Conservation (phyloP, 2,329 filamentous ascomycete species). For the Cladorrhinum sp. region DNA sequence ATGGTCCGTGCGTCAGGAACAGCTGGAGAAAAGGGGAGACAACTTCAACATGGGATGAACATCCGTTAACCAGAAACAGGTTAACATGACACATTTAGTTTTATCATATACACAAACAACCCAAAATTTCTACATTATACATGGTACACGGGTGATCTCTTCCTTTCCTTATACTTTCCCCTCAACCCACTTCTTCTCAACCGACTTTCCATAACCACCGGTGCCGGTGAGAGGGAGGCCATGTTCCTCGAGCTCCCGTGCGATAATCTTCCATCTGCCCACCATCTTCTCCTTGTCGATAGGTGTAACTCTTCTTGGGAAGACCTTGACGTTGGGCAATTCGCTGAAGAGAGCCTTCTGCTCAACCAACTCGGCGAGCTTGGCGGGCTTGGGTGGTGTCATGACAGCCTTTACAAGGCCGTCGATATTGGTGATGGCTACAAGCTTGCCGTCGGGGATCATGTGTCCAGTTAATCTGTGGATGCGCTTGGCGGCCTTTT, state of each 20-base stretch:
- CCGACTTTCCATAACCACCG: slow-evolving; percentile 29
- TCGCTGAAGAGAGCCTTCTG: slow-evolving; percentile 43
- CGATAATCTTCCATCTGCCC: slow-evolving; percentile 40
- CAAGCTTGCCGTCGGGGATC: slow-evolving; percentile 68
- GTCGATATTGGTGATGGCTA: slow-evolving; percentile 51
- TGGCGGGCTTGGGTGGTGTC: slow-evolving; percentile 54
- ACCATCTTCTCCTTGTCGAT: slow-evolving; percentile 43
- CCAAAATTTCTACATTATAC: slow-evolving; percentile 25
- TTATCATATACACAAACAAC: slow-evolving; percentile 4
- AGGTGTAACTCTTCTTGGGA: slow-evolving; percentile 61
- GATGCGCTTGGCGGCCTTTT: slow-evolving; percentile 74
- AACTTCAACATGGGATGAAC: not conserved
- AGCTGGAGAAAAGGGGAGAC: not conserved
- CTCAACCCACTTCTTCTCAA: slow-evolving; percentile 30
- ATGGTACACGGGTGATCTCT: slow-evolving; percentile 19
- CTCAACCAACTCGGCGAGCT: slow-evolving; percentile 61
- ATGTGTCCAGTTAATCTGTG: slow-evolving; percentile 76
- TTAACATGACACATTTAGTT: not conserved
- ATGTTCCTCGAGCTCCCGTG: slow-evolving; percentile 34
- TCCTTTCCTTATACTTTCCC: slow-evolving; percentile 15
- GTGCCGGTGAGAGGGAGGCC: slow-evolving; percentile 34
- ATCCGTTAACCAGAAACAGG: not conserved
- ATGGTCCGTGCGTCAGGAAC: slow-evolving; percentile 1
- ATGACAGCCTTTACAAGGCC: slow-evolving; percentile 53
- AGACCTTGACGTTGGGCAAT: slow-evolving; percentile 69